Evolutionary conservation across 345 rosid genomes (phyloP).

Genomic region (Nasturtium officinale): DNA sequence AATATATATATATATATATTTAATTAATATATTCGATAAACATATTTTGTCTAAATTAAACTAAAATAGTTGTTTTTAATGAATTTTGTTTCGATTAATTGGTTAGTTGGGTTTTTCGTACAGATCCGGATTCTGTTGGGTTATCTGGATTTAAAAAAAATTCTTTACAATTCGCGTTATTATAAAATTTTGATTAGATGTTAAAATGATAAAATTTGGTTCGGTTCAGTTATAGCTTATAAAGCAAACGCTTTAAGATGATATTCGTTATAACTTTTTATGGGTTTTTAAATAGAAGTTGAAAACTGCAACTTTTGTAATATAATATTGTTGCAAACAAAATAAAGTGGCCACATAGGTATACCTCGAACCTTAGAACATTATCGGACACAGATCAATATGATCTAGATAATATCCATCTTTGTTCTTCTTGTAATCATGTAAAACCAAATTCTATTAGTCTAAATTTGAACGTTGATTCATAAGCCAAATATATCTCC

Average conservation of each 20-base stretch:
- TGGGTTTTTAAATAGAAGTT: not conserved
- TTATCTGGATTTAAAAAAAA: too few relatives aligned
- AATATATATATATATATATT: too few relatives aligned
- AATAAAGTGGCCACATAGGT: slow-evolving; percentile 22
- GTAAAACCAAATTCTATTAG: not conserved
- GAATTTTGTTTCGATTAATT: not conserved
- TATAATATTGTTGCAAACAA: not conserved
- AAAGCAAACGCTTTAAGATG: not conserved
- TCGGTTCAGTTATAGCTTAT: not conserved
- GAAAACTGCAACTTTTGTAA: not conserved
- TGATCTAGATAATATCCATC: slow-evolving; percentile 25
- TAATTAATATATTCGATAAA: too few relatives aligned
- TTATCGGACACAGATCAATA: slow-evolving; percentile 33
- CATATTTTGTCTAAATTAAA: not conserved
- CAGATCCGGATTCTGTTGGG: not conserved
- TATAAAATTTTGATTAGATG: not conserved
- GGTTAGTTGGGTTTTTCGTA: not conserved
- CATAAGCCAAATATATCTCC: not conserved
- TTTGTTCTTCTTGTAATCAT: slow-evolving; percentile 12
- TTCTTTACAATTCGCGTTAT: too few relatives aligned
- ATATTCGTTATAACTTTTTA: not conserved
- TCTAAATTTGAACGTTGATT: not conserved
- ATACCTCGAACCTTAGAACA: slow-evolving; percentile 13
- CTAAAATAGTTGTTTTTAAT: too few relatives aligned
- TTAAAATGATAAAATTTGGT: not conserved